Conservation (phyloP, 2,329 filamentous ascomycete genomes). For the Venturia asperata region DNA sequence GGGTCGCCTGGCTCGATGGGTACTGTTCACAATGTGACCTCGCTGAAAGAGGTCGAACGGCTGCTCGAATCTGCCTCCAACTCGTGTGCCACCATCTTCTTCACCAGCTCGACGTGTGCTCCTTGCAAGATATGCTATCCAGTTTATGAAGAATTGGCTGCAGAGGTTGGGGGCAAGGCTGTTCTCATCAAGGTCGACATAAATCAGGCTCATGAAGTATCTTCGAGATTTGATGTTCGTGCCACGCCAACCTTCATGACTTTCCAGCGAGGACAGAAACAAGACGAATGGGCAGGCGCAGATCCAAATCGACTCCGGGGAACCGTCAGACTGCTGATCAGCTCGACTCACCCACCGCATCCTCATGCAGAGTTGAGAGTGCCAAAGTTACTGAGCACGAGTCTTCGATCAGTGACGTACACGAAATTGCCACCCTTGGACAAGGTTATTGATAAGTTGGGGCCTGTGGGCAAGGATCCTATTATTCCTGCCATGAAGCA, state of each 20-base stretch:
- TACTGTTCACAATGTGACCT: slow-evolving; percentile 56
- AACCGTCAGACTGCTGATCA: slow-evolving; percentile 66
- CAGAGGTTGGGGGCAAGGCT: slow-evolving; percentile 60
- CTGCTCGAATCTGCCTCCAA: slow-evolving; percentile 53
- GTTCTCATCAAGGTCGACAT: slow-evolving; percentile 79
- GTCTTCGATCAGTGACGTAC: slow-evolving; percentile 64
- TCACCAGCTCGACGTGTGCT: slow-evolving; percentile 79
- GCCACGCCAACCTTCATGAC: slow-evolving; percentile 87
- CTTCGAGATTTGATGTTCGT: slow-evolving; percentile 57
- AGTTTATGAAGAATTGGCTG: slow-evolving; percentile 70
- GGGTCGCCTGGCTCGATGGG: slow-evolving; percentile 26
- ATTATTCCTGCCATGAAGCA: slow-evolving; percentile 57
- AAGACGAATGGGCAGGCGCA: slow-evolving; percentile 75
- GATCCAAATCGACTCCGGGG: slow-evolving; percentile 59
- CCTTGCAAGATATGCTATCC: slow-evolving; percentile 82
- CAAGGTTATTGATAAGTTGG: slow-evolving; percentile 76
- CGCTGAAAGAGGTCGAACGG: slow-evolving; percentile 52
- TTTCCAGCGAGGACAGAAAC: slow-evolving; percentile 66
- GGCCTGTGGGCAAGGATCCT: slow-evolving; percentile 49
- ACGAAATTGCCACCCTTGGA: slow-evolving; percentile 72
- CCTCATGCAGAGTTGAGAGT: slow-evolving; percentile 65
- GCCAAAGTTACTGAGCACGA: slow-evolving; percentile 59
- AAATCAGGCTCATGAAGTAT: slow-evolving; percentile 54
- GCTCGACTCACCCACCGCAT: slow-evolving; percentile 69
- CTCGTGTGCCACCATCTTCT: slow-evolving; percentile 78